phyloP scores from a whole-genome alignment of 2,329 filamentous ascomycete species.

The Exophiala sp. region DNA sequence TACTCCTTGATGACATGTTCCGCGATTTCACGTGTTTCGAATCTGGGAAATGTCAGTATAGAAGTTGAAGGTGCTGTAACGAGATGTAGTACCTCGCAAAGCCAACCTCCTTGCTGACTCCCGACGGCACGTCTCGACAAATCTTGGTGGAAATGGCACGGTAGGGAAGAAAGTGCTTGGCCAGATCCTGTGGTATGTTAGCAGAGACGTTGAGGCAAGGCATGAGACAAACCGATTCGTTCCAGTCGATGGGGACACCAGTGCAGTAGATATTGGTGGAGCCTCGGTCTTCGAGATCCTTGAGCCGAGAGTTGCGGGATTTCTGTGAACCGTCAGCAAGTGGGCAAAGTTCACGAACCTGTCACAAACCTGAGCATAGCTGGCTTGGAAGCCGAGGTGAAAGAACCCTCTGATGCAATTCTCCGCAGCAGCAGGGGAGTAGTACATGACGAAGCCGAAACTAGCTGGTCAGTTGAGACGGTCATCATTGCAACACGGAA shows the following conservation, averaged over 20 bases:
- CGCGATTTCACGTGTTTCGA: slow-evolving; percentile 83
- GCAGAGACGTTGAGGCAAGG: slow-evolving; percentile 1
- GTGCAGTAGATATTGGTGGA: slow-evolving; percentile 99
- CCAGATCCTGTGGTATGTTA: slow-evolving; percentile 61
- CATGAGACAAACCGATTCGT: slow-evolving; percentile 67
- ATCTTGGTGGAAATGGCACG: slow-evolving; percentile 90
- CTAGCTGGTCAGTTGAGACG: slow-evolving; percentile 45
- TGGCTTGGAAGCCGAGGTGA: slow-evolving; percentile 91
- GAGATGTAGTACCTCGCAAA: slow-evolving; percentile 72
- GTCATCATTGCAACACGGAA: not conserved
- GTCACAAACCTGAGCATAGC: slow-evolving; percentile 77
- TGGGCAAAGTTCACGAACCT: slow-evolving; percentile 21
- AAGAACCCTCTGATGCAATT: slow-evolving; percentile 96
- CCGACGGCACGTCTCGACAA: slow-evolving; percentile 77
- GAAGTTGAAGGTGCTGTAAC: not conserved
- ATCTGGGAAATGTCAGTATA: slow-evolving; percentile 53
- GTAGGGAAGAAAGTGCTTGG: slow-evolving; percentile 56
- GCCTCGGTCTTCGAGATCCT: slow-evolving; percentile 82
- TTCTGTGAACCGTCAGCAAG: slow-evolving; percentile 57
- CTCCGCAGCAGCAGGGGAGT: slow-evolving; percentile 80
- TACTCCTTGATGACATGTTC: slow-evolving; percentile 84
- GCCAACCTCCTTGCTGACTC: slow-evolving; percentile 92
- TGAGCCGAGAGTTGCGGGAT: slow-evolving; percentile 96
- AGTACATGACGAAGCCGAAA: slow-evolving; percentile 97
- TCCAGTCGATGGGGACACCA: slow-evolving; percentile 88